Evolutionary conservation across 257 asterid species (phyloP).

Genomic region (Eucommia ulmoides): DNA sequence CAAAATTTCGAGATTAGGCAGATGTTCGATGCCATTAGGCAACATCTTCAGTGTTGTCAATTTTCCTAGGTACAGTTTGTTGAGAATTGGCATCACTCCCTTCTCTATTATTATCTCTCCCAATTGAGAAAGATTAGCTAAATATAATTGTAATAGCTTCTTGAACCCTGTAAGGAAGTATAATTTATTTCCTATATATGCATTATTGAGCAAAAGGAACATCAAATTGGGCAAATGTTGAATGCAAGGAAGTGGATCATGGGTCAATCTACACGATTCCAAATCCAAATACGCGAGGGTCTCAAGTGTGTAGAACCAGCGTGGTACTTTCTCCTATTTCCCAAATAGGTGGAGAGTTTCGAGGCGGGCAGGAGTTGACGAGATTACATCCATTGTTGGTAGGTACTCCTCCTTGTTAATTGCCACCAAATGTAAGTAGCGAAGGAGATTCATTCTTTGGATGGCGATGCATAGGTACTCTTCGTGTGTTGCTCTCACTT

Average conservation of each 20-base stretch:
- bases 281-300: conserved; percentile 12
- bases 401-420: conserved; percentile 10
- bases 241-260: too few relatives aligned
- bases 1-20: too few relatives aligned
- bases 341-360: conserved; percentile 12
- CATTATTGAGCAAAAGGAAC: too few relatives aligned
- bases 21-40: too few relatives aligned
- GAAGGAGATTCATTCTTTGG: conserved; percentile 20
- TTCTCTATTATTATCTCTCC: conserved; percentile 4
- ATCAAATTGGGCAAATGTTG: too few relatives aligned
- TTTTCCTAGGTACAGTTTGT: too few relatives aligned
- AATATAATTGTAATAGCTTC: conserved; percentile 9
- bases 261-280: too few relatives aligned
- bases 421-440: conserved; percentile 16
- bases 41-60: too few relatives aligned
- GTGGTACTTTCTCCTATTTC: conserved; percentile 8
- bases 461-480: too few relatives aligned
- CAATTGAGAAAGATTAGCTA: conserved; percentile 4
- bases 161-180: conserved; percentile 11
- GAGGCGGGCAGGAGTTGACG: conserved; percentile 6
- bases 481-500: conserved; percentile 18
- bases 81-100: conserved; percentile 17
- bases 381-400: conserved; percentile 9
- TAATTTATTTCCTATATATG: too few relatives aligned
- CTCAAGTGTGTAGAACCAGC: conserved; percentile 13